Evolutionary conservation across 257 asterid genomes (phyloP), one percentile per base, ranked within the genome.

Genomic region (Lavandula angustifolia): DNA sequence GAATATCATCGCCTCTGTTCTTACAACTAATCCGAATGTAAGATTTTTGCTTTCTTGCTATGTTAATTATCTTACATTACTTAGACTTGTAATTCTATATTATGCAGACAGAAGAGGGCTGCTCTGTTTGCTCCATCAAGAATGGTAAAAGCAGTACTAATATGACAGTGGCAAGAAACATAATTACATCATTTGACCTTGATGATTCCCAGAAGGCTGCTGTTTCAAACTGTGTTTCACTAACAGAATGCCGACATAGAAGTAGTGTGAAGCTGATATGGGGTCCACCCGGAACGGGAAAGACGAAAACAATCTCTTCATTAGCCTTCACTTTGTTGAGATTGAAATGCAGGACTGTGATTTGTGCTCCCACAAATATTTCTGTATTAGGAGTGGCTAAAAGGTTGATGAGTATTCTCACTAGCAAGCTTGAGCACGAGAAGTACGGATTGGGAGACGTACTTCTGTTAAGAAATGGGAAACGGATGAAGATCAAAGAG

Each of bases 251-350:
- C 27, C 13, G 6, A 38, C 95, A 89, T 31, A 54, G 34, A 34
- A 79, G 70, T 13, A 65, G 70, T 4, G 75, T 78, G 17, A 82
- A 75, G 73, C 84, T 89, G 70, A 79, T 84, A 18, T 86, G 96
- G 96, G 96, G 96, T 52, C 96, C 96, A 2, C 96, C 95, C 3
- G 96, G 96, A 50, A 89, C 96, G 0, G 95, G 95, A 32, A 89
- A 89, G 55, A 89, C 92, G 0, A 89, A 73, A 41, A 89, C 96
- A 3, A 64, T 78, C 9, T 79, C 87, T 12, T 62, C 88, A 2
- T 50, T 89, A n/a, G 54, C 81, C 14, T 66, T 74, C 29, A 34
- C 65, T 5, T 75, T 89, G 60, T 62, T 81, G 4, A 46, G 69
- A 56, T 49, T 70, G 69, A 78, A 73, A 59, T 68, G 84, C 71